Conservation (phyloP, 176 grass and related monocot species). For the Oryza longistaminata region DNA sequence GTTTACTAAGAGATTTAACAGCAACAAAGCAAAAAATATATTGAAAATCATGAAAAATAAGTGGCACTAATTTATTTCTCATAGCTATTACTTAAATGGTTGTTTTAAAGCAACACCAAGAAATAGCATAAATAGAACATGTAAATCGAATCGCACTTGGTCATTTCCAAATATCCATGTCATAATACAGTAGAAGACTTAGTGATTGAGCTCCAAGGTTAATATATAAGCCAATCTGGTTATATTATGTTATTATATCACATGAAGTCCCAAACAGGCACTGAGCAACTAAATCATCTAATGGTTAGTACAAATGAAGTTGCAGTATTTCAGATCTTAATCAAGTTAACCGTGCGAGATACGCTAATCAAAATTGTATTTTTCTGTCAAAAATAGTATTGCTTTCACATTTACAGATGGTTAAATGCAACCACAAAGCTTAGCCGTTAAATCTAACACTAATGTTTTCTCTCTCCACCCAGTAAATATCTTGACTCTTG, state of each 20-base stretch:
- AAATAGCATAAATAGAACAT: not conserved
- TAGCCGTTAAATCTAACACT: not conserved
- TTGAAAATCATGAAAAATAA: not conserved
- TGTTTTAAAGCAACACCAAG: not conserved
- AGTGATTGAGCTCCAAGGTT: too few species aligned
- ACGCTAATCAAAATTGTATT: not conserved
- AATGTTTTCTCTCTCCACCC: not conserved
- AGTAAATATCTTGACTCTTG: not conserved
- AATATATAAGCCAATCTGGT: too few species aligned
- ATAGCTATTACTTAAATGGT: not conserved
- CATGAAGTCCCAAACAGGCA: too few species aligned
- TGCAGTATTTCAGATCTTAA: not conserved
- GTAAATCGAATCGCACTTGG: too few species aligned
- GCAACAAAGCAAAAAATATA: not conserved
- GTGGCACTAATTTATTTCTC: not conserved
- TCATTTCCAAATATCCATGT: too few species aligned
- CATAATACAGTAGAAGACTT: too few species aligned
- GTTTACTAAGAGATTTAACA: not conserved
- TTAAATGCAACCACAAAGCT: not conserved
- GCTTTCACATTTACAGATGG: slow-evolving; percentile 1
- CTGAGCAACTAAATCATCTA: not conserved
- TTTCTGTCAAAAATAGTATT: not conserved
- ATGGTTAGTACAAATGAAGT: not conserved
- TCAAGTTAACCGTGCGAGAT: not conserved
- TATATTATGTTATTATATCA: too few species aligned